Evolutionary conservation across 805 yeast genomes (phyloP), one percentile per base, ranked within the genome.

Genomic region (Barnettozyma vustinii): DNA sequence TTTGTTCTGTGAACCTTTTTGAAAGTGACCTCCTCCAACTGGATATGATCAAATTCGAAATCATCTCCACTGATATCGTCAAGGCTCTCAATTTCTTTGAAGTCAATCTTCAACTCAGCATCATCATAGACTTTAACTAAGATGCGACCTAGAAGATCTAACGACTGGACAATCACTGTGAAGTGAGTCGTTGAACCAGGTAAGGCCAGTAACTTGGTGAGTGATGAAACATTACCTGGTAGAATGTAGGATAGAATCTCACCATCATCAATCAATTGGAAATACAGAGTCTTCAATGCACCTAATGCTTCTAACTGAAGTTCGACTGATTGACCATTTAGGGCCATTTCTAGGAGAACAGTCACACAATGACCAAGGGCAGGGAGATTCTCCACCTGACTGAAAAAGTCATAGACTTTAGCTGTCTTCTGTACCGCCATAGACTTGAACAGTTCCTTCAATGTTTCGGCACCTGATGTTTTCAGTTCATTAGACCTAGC

Each of bases 181-280:
- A 66, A 72, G 46, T 76, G 75, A 1, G 70, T 63, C 15, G 55
- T 61, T 2, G 61, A 25, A 1, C 71, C 69, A 9, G 56, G 41
- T 7, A 45, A 50, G 0, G 62, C 47, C 0, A 75, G 48, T 5
- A 74, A 51, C 47, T 73, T 77, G 2, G 74, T 64, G 37, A 77
- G 54, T 0, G 65, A 54, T 0, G 83, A 77, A 0, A 77, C 73
- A 37, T 67, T 75, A 3, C 82, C 82, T 0, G 83, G 83, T 19
- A 77, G 57, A 44, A 78, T 69, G 54, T 71, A 68, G 0, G 81
- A 75, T 3, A 77, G 45, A 2, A 71, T 57, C 49, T 78, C 83
- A 12, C 81, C 81, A 57, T 76, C 75, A 18, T 64, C 44, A 40
- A 68, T 62, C 4, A 73, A 41, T 8, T 64, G 52, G 21, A 57